phyloP scores from a whole-genome alignment of 805 yeast genomes.

The Candida coquimbonensis region DNA sequence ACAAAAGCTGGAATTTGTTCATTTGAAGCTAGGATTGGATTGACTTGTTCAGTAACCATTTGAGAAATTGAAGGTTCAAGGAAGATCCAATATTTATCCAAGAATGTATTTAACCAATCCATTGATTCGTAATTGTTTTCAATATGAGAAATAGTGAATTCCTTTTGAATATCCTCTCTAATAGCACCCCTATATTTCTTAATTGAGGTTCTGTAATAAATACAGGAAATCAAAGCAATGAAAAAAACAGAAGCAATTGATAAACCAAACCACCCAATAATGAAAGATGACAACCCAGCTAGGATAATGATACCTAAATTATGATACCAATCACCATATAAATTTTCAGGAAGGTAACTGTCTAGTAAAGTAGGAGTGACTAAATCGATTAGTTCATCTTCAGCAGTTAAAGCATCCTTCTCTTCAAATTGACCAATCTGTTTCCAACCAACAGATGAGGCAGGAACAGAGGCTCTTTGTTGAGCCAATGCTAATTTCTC shows the following conservation, averaged over 20 bases:
- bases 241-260: slow-evolving; percentile 78
- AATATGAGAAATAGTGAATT: slow-evolving; percentile 68
- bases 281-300: slow-evolving; percentile 69
- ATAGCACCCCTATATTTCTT: slow-evolving; percentile 69
- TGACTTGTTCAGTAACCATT: slow-evolving; percentile 78
- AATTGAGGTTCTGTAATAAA: slow-evolving; percentile 77
- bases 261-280: slow-evolving; percentile 69
- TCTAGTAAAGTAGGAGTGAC: slow-evolving; percentile 70
- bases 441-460: slow-evolving; percentile 87
- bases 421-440: slow-evolving; percentile 86
- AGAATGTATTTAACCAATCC: slow-evolving; percentile 90
- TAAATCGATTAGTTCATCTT: slow-evolving; percentile 69
- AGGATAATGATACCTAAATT: slow-evolving; percentile 63
- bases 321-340: slow-evolving; percentile 96
- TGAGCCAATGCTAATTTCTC: slow-evolving; percentile 20
- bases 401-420: slow-evolving; percentile 51
- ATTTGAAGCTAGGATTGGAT: slow-evolving; percentile 71
- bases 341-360: slow-evolving; percentile 61
- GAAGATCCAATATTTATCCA: slow-evolving; percentile 88
- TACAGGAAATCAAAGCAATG: slow-evolving; percentile 50
- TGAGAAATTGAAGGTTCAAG: slow-evolving; percentile 86
- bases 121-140: slow-evolving; percentile 88
- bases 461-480: slow-evolving; percentile 45
- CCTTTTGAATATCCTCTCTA: slow-evolving; percentile 80
- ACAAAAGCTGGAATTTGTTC: slow-evolving; percentile 78